Percentiles rank a stretch among this genome's conserved stretches.
These are phyloP conservation scores for Phytomonas serpens DNA, from an alignment of 208 protist genomes.

Conservation along the genomic window DNA sequence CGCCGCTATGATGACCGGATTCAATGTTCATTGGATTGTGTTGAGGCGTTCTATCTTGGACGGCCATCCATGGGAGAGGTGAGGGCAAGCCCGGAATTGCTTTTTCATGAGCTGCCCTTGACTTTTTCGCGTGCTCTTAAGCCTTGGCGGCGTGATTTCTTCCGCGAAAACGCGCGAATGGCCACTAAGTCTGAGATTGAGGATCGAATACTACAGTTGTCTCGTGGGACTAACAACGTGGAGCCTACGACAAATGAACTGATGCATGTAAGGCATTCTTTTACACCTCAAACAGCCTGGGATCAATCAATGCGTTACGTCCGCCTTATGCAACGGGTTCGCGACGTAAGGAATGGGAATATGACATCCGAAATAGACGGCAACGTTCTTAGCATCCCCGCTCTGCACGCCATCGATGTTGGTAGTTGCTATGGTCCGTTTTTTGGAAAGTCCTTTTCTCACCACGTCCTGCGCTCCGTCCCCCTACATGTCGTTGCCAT, in stretches of 20 bases:
- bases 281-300: constrained; percentile 11
- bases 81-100: not conserved
- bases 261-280: not conserved
- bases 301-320: constrained; percentile 10
- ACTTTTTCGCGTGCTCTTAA: constrained; percentile 40
- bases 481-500: constrained; percentile 50
- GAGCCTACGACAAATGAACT: not conserved
- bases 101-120: constrained; percentile 28
- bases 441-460: constrained; percentile 17
- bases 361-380: not conserved
- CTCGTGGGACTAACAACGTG: not conserved
- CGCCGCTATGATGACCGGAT: constrained; percentile 25
- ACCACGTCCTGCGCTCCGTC: constrained; percentile 23
- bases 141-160: constrained; percentile 45
- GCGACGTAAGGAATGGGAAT: not conserved
- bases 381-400: constrained; percentile 1
- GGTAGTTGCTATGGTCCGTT: constrained; percentile 85
- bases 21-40: constrained; percentile 19
- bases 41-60: constrained; percentile 34
- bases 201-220: constrained; percentile 13
- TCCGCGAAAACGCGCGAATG: constrained; percentile 30
- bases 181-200: constrained; percentile 46
- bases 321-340: not conserved
- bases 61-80: not conserved
- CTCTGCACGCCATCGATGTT: constrained; percentile 62